phyloP scores from a whole-genome alignment of 108 stramenopile species.

The Heterococcus sp. region DNA sequence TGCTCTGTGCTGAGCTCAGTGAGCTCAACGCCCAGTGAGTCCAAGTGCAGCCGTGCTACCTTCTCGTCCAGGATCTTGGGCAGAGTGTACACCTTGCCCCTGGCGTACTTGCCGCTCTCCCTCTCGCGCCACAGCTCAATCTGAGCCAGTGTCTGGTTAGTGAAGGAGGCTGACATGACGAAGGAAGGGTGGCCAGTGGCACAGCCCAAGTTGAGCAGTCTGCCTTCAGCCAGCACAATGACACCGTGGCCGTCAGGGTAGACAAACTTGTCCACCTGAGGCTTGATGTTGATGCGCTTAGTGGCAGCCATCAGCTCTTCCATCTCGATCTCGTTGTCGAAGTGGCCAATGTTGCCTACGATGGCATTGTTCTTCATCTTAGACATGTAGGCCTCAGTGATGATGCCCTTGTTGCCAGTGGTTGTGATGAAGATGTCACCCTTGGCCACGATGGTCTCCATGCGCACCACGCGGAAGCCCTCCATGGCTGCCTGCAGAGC shows the following conservation, averaged over 20 bases:
- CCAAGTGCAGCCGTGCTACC: too few species aligned
- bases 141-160: too few species aligned
- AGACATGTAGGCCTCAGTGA: slow-evolving; percentile 87
- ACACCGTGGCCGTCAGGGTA: slow-evolving; percentile 85
- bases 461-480: slow-evolving; percentile 90
- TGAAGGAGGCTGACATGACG: too few species aligned
- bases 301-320: slow-evolving; percentile 79
- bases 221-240: slow-evolving; percentile 97
- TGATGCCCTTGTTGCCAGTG: slow-evolving; percentile 99
- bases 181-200: slow-evolving; percentile 99
- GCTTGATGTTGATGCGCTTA: slow-evolving; percentile 98
- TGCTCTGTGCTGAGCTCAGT: too few species aligned
- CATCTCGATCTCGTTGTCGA: slow-evolving; percentile 99
- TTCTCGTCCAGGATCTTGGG: too few species aligned
- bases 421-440: slow-evolving; percentile 99
- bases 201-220: slow-evolving; percentile 98
- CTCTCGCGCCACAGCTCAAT: too few species aligned
- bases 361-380: slow-evolving; percentile 99
- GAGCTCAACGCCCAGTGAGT: too few species aligned
- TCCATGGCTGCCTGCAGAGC: slow-evolving; percentile 99
- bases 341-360: slow-evolving; percentile 99
- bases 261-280: slow-evolving; percentile 97
- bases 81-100: too few species aligned
- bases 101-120: too few species aligned
- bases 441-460: slow-evolving; percentile 74